Conservation (phyloP, 1,284 basidiomycete species). For the Butyriboletus appendiculatus region DNA sequence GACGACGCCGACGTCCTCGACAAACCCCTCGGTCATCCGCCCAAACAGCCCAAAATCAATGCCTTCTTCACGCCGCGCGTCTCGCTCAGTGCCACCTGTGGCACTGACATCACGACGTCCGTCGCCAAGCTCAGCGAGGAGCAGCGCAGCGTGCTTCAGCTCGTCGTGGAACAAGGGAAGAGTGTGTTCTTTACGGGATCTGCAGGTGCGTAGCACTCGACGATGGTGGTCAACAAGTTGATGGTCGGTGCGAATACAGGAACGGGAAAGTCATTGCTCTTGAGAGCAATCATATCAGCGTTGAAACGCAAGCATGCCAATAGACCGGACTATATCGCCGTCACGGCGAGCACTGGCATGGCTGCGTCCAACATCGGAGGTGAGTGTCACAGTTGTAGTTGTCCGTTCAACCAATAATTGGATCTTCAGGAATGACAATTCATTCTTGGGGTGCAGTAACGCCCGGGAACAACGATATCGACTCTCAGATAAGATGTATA, state of each 20-base stretch:
- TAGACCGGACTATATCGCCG: conserved; percentile 61
- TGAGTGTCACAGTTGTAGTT: conserved; percentile 12
- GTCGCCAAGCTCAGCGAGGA: conserved; percentile 46
- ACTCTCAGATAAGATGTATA: conserved; percentile 53
- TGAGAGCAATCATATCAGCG: conserved; percentile 70
- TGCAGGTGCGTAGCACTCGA: conserved; percentile 39
- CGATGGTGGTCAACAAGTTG: not conserved
- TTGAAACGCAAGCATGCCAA: conserved; percentile 67
- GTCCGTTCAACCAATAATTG: not conserved
- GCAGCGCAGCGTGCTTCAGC: conserved; percentile 42
- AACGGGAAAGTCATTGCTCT: conserved; percentile 79
- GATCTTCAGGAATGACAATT: conserved; percentile 52
- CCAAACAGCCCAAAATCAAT: conserved; percentile 45
- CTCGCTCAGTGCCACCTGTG: conserved; percentile 29
- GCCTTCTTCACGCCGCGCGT: conserved; percentile 48
- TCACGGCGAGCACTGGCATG: conserved; percentile 73
- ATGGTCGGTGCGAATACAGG: conserved; percentile 42
- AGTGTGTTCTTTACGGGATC: conserved; percentile 56
- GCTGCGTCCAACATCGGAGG: conserved; percentile 85
- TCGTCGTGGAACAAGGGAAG: conserved; percentile 50
- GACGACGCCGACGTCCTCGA: conserved; percentile 27
- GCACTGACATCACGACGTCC: conserved; percentile 35
- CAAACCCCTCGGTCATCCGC: not conserved
- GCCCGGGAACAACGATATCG: conserved; percentile 58
- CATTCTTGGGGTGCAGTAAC: conserved; percentile 84